Evolutionary conservation across 352 stramenopile species (phyloP), one percentile per base, ranked within the genome.

Genomic region (Saprolegnia parasitica): DNA sequence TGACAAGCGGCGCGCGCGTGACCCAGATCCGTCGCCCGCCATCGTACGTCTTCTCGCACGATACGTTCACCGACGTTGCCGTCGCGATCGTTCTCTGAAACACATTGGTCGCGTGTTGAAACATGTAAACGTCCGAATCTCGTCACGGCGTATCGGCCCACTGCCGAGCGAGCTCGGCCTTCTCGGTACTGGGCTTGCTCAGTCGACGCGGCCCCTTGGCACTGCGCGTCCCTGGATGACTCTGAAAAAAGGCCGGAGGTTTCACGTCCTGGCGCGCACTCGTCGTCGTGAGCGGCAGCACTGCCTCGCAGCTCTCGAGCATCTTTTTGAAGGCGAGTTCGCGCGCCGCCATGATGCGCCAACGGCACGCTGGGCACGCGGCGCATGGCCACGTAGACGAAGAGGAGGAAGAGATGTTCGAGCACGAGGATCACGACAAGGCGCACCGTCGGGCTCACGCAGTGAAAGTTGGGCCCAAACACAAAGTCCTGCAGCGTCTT

Each of bases 381-480:
- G 46, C 74, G 76, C 79, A 88, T 86, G 37, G 76, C 72, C 26
- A 83, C 52, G 63, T 90, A 90, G 10, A 80, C 80, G 3, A 82
- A n/a, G 13, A 78, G 67, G 50, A 93, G 74, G 32, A 84, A 67
- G 3, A 84, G 32, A 62, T 93, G 81, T 63, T 93, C 85, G 56
- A 73, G 80, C 47, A 91, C 77, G 29, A 93, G 76, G 49, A 93
- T 87, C 79, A 91, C 84, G 39, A 93, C 77, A 72, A 93, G 81
- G 52, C 85, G 85, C 20, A 76, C 83, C 32, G 83, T 90, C 49
- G 90, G 74, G 11, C 82, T 86, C 68, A 89, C 87, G 73, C 85
- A 93, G 21, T 77, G 65, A 47, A 93, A 89, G 67, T 90, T 81
- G 4, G 85, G 85, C 5, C 85, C 85, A 67, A 93, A 90, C 49